These are phyloP conservation scores for Penicillium odoratum DNA, from an alignment of 495 filamentous ascomycete genomes.

Conservation along the genomic window DNA sequence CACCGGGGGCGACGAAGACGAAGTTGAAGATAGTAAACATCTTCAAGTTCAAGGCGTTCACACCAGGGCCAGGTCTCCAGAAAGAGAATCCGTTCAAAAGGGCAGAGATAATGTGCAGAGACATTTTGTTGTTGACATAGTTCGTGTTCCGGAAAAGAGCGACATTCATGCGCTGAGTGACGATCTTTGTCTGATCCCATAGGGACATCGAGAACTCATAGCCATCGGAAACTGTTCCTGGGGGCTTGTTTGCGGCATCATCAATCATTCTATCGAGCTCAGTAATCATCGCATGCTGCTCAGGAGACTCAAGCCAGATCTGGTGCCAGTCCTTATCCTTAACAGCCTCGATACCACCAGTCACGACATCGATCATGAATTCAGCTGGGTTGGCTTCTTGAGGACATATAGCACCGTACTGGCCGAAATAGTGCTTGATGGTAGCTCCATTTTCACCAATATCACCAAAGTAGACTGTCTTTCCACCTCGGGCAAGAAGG, in stretches of 20 bases:
- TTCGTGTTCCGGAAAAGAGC: slow-evolving; percentile 62
- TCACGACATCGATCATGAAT: slow-evolving; percentile 87
- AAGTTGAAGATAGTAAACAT: slow-evolving; percentile 52
- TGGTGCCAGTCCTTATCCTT: slow-evolving; percentile 60
- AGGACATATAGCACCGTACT: slow-evolving; percentile 72
- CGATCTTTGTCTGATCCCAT: slow-evolving; percentile 54
- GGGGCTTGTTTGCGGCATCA: slow-evolving; percentile 35
- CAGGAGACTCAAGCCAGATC: slow-evolving; percentile 60
- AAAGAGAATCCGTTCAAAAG: slow-evolving; percentile 45
- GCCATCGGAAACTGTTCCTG: slow-evolving; percentile 36
- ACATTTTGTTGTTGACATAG: slow-evolving; percentile 66
- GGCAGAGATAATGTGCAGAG: slow-evolving; percentile 34
- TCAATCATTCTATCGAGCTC: slow-evolving; percentile 57
- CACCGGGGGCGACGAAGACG: slow-evolving; percentile 50
- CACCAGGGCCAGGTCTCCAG: slow-evolving; percentile 32
- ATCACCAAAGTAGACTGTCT: slow-evolving; percentile 70
- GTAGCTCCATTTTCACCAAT: slow-evolving; percentile 54
- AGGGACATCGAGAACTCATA: slow-evolving; percentile 60
- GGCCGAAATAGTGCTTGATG: slow-evolving; percentile 72
- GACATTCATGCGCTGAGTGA: slow-evolving; percentile 58
- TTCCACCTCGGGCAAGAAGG: slow-evolving; percentile 66
- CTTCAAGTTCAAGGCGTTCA: slow-evolving; percentile 29
- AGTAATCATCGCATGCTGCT: slow-evolving; percentile 40
- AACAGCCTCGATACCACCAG: slow-evolving; percentile 27
- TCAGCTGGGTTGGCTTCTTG: slow-evolving; percentile 77